Evolutionary conservation across 192 early-diverging fungal genomes (phyloP), one percentile per base, ranked within the genome.

Genomic region (Coemansia sp.): DNA sequence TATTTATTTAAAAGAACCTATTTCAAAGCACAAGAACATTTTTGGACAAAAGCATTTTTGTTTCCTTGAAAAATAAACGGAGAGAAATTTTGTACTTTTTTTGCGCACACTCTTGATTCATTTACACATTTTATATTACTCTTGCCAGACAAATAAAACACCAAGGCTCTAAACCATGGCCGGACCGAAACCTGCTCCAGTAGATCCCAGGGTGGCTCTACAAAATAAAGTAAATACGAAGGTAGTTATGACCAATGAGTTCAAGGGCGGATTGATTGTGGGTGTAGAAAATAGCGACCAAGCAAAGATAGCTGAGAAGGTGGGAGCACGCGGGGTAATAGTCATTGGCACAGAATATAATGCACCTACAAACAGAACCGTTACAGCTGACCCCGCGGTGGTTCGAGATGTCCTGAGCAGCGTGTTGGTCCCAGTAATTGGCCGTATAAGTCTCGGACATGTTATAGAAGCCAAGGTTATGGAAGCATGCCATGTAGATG

Each of bases 281-380:
- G 23, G 19, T 5, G 62, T 63, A 5, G 27, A 63, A 41, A 63
- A 29, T 25, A 22, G 29, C 23, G 37, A 54, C 5, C 51, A 63
- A n/a, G 62, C 62, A 3, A 7, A 3, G 5, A 54, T 63, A 24
- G 62, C 62, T 23, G 62, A 63, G 22, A 29, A 23, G 7, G n/a
- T 25, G 11, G 62, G 62, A 5, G 62, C 51, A 4, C 24, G 50
- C 0, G 62, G 51, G 0, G 38, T 63, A 15, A 21, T 43, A 19
- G 51, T 52, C 0, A 23, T 55, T n/a, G 50, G 11, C 3, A 1
- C 10, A 5, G 53, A 15, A 35, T 3, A 29, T 0, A 55, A 14
- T 8, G 27, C 27, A 19, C 3, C 27, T 32, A 25, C 27, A 37
- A 35, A 21, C 19, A 21, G 19, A 21, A 21, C 24, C 10, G 29